Conservation (phyloP, 2,329 filamentous ascomycete species). For the Trichophyton rubrum region DNA sequence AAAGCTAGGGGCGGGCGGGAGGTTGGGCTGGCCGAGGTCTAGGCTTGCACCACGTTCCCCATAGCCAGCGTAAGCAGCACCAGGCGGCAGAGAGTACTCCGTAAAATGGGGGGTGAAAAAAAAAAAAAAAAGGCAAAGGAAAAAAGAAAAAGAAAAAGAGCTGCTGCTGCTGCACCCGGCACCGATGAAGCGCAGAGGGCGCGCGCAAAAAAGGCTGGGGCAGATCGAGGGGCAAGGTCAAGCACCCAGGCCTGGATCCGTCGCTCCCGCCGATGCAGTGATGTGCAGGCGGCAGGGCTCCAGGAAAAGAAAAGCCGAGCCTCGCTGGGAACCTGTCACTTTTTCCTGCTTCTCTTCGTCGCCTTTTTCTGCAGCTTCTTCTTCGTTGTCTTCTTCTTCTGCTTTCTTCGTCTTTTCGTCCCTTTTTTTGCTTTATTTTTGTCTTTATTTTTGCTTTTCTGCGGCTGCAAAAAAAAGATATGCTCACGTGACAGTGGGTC, state of each 20-base stretch:
- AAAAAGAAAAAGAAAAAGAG: no score
- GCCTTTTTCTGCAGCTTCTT: not conserved
- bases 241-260: not conserved
- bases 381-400: not conserved
- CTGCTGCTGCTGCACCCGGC: no score
- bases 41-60: conserved; percentile 3
- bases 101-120: no score
- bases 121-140: no score
- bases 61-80: not conserved
- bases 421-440: not conserved
- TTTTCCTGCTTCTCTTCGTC: not conserved
- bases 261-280: not conserved
- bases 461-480: not conserved
- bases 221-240: not conserved
- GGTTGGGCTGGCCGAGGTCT: conserved; percentile 1
- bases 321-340: not conserved
- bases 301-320: no score
- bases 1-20: conserved; percentile 1
- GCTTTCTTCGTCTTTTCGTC: not conserved
- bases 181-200: no score
- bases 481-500: not conserved
- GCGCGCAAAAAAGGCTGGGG: no score
- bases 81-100: not conserved
- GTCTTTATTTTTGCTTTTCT: not conserved
- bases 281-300: not conserved